Conservation (phyloP, 1,139 yeast species). For the Nakaseomyces kungkrabaensis region DNA sequence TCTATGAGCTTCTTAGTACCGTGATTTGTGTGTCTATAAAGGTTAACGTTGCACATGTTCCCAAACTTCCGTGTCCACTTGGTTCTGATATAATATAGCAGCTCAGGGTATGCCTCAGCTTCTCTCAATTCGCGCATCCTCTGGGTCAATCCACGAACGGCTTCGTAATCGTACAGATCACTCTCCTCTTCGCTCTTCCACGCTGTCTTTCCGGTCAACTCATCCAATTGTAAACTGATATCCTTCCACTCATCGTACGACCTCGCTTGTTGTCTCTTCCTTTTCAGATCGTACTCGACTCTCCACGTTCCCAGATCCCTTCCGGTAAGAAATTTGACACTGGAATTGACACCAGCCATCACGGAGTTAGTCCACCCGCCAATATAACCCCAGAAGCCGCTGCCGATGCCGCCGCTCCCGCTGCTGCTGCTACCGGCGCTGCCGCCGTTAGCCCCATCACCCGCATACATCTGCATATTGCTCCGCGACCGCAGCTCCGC, state of each 20-base stretch:
- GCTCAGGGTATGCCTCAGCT: conserved; percentile 44
- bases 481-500: not conserved
- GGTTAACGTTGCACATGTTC: conserved; percentile 73
- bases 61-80: conserved; percentile 81
- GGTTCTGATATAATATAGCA: conserved; percentile 70
- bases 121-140: conserved; percentile 55
- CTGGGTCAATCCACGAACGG: conserved; percentile 44
- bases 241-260: conserved; percentile 66
- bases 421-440: not conserved
- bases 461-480: not conserved
- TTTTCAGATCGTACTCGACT: not conserved
- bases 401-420: not conserved
- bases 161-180: conserved; percentile 59
- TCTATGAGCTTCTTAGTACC: conserved; percentile 84
- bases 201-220: conserved; percentile 41
- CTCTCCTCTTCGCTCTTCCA: conserved; percentile 67
- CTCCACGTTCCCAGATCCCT: not conserved
- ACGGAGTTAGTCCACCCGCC: not conserved
- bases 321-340: not conserved
- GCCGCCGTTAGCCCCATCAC: not conserved
- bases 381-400: not conserved
- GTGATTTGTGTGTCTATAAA: conserved; percentile 68
- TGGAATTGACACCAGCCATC: not conserved
- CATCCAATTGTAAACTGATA: conserved; percentile 56
- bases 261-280: conserved; percentile 47